Percentiles rank a stretch among this genome's conserved stretches.
Conservation (phyloP, 129 eudicot species). For the Chrysanthemum lavandulifolium region DNA sequence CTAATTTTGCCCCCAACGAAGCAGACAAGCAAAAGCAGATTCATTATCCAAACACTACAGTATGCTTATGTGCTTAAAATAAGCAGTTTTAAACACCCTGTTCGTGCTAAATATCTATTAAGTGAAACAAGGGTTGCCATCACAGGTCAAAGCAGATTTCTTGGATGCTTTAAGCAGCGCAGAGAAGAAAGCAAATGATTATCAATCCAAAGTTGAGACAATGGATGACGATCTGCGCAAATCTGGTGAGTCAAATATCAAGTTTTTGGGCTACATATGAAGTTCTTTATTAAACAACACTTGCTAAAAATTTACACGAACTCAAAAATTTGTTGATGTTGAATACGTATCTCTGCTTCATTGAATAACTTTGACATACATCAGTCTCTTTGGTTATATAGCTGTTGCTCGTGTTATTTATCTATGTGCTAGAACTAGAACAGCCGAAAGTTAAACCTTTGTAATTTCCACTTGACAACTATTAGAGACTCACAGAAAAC, state of each 20-base stretch:
- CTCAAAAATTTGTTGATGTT: slow-evolving; percentile 12
- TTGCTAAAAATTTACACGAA: slow-evolving; percentile 7
- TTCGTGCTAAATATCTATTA: background rate
- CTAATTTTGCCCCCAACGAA: too few species aligned
- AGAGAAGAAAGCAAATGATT: slow-evolving; percentile 79
- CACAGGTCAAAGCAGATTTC: slow-evolving; percentile 85
- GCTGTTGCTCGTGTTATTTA: slow-evolving; percentile 9
- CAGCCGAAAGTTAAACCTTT: background rate
- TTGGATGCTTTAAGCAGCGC: slow-evolving; percentile 80
- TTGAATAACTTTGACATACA: slow-evolving; percentile 2
- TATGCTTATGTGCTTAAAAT: too few species aligned
- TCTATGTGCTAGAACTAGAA: background rate
- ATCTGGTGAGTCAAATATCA: slow-evolving; percentile 50
- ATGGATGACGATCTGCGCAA: slow-evolving; percentile 51
- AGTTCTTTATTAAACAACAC: background rate
- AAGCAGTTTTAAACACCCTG: too few species aligned
- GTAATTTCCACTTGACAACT: slow-evolving; percentile 1
- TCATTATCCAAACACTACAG: too few species aligned
- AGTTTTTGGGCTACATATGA: background rate
- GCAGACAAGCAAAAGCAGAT: too few species aligned
- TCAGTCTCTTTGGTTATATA: background rate
- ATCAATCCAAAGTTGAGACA: slow-evolving; percentile 60
- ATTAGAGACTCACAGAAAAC: slow-evolving; percentile 3
- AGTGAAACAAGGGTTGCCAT: slow-evolving; percentile 4
- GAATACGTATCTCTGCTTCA: background rate